These are phyloP conservation scores for Blastobotrys apis DNA, from an alignment of 1,139 yeast species.

Conservation along the genomic window DNA sequence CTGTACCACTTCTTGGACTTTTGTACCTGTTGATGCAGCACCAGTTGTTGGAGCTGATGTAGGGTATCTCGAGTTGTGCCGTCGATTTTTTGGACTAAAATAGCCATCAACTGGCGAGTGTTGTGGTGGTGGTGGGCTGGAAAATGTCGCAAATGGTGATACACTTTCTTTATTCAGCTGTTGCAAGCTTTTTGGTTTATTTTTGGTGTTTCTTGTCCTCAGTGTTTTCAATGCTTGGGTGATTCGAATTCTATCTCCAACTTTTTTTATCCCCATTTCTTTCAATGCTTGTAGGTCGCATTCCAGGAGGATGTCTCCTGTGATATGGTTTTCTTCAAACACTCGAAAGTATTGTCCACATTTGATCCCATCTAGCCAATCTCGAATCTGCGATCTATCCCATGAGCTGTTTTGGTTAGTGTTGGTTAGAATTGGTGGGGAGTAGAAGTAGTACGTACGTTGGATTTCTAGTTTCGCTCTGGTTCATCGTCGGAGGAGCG, in stretches of 20 bases:
- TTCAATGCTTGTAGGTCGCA: slow-evolving; percentile 65
- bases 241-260: slow-evolving; percentile 77
- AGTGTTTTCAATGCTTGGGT: slow-evolving; percentile 46
- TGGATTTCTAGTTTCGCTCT: not conserved
- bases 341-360: slow-evolving; percentile 33
- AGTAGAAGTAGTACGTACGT: not conserved
- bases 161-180: slow-evolving; percentile 23
- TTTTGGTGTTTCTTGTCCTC: not conserved
- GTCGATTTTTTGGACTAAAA: slow-evolving; percentile 14
- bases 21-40: slow-evolving; percentile 3
- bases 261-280: slow-evolving; percentile 68
- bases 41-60: slow-evolving; percentile 13
- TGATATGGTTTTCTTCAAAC: slow-evolving; percentile 48
- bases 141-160: slow-evolving; percentile 23
- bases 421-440: slow-evolving; percentile 1
- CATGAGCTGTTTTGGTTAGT: slow-evolving; percentile 21
- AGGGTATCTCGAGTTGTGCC: slow-evolving; percentile 3
- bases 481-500: slow-evolving; percentile 14
- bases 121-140: not conserved
- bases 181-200: slow-evolving; percentile 17
- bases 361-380: slow-evolving; percentile 37
- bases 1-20: slow-evolving; percentile 8
- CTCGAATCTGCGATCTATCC: slow-evolving; percentile 32
- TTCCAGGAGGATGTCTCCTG: slow-evolving; percentile 56
- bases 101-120: slow-evolving; percentile 22